Evolutionary conservation across 2,329 filamentous ascomycete species (phyloP).

Genomic region (Mollisia scopiformis): DNA sequence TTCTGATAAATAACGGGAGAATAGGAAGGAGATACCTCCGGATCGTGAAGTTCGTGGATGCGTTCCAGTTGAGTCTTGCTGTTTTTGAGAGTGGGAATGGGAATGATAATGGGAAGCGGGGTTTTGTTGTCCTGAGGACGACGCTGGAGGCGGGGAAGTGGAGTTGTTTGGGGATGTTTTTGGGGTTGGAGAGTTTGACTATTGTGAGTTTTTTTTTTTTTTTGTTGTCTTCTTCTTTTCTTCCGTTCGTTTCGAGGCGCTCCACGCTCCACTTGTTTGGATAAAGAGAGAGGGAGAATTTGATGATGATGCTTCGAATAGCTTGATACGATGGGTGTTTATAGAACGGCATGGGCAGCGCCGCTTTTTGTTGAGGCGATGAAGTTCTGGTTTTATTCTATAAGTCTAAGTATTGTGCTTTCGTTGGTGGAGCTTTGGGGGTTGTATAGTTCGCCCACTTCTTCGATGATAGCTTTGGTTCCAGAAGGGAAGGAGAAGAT

Average conservation of each 20-base stretch:
- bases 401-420: conserved; percentile 44
- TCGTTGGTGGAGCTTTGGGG: conserved; percentile 6
- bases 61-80: conserved; percentile 53
- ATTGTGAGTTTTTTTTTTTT: conserved; percentile 50
- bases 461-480: not conserved
- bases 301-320: conserved; percentile 9
- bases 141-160: conserved; percentile 57
- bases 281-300: conserved; percentile 38
- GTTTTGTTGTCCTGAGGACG: conserved; percentile 31
- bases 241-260: not conserved
- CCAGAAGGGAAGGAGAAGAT: not conserved
- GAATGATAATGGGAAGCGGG: not conserved
- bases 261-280: no score
- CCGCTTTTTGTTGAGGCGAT: conserved; percentile 61
- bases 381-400: conserved; percentile 66
- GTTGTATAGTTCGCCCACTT: not conserved
- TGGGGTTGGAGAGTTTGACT: conserved; percentile 66
- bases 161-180: conserved; percentile 67
- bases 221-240: not conserved
- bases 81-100: conserved; percentile 37
- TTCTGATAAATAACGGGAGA: no score
- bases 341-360: conserved; percentile 43
- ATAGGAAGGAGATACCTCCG: conserved; percentile 64
- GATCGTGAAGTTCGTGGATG: conserved; percentile 68
- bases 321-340: conserved; percentile 53